phyloP scores from a whole-genome alignment of 495 filamentous ascomycete genomes.

The Penicillium cosmopolitanum region DNA sequence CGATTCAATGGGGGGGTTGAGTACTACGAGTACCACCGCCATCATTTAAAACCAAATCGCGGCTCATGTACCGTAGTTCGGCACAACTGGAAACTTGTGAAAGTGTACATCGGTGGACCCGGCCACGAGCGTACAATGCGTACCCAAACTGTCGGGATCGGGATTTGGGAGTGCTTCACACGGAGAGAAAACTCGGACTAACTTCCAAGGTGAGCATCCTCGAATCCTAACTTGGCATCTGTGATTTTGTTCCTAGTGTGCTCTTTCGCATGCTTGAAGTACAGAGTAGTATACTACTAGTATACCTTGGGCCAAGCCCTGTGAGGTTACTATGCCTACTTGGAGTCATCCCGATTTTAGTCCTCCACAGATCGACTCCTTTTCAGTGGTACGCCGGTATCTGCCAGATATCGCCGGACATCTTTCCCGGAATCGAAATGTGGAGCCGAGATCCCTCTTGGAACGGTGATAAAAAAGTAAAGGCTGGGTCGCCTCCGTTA shows the following conservation, averaged over 20 bases:
- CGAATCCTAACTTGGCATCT: too few relatives aligned
- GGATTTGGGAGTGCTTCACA: neutral
- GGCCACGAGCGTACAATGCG: neutral
- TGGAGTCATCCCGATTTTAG: neutral
- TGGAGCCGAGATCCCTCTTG: neutral
- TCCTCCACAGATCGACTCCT: constrained; percentile 5
- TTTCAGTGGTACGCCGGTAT: constrained; percentile 4
- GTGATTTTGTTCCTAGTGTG: neutral
- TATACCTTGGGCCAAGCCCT: too few relatives aligned
- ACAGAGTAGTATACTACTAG: too few relatives aligned
- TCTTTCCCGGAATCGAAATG: neutral
- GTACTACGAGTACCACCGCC: neutral
- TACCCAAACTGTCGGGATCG: neutral
- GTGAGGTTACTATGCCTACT: neutral
- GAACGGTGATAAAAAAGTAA: neutral
- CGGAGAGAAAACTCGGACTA: neutral
- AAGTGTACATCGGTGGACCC: constrained; percentile 6
- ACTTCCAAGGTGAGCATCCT: too few relatives aligned
- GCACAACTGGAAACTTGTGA: neutral
- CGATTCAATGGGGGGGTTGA: neutral
- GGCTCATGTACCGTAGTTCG: neutral
- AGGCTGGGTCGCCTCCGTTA: neutral
- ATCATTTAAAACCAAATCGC: neutral
- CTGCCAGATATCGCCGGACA: neutral
- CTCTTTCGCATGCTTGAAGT: neutral